These are phyloP conservation scores for Hypoxylon perforatum DNA, from an alignment of 495 filamentous ascomycete species.

Conservation along the genomic window DNA sequence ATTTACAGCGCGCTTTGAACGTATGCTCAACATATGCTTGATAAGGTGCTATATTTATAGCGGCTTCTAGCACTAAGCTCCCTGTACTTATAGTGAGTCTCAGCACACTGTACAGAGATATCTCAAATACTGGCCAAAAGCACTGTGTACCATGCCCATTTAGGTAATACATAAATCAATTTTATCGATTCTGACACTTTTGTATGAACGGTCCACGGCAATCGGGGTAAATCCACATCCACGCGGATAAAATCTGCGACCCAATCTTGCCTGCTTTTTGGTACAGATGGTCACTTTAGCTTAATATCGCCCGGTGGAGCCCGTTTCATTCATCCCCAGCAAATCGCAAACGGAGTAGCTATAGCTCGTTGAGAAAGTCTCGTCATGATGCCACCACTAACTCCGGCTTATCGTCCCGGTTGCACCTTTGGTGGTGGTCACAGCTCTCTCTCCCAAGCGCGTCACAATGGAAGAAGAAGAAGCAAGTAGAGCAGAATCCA, in stretches of 20 bases:
- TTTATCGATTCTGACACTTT: too few relatives aligned
- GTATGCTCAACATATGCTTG: too few relatives aligned
- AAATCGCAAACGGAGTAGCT: constrained; percentile 17
- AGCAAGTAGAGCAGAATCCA: background rate
- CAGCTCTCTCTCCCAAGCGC: background rate
- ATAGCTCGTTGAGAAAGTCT: background rate
- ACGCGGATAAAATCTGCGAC: constrained; percentile 31
- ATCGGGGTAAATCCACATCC: constrained; percentile 24
- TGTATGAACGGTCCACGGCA: too few relatives aligned
- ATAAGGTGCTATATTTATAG: too few relatives aligned
- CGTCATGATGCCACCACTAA: constrained; percentile 19
- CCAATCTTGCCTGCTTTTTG: constrained; percentile 6
- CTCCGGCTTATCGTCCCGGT: background rate
- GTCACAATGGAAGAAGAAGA: background rate
- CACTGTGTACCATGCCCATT: too few relatives aligned
- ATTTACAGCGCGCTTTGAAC: too few relatives aligned
- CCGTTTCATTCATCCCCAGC: constrained; percentile 11
- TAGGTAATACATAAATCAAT: too few relatives aligned
- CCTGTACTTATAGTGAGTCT: too few relatives aligned
- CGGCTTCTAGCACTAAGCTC: too few relatives aligned
- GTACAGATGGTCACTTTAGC: constrained; percentile 9
- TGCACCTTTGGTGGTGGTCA: too few relatives aligned
- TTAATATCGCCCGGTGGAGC: constrained; percentile 21
- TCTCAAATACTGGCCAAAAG: too few relatives aligned
- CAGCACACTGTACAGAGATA: too few relatives aligned